These are phyloP conservation scores for Rugiboletus extremiorientalis DNA, from an alignment of 1,284 basidiomycete species.

Conservation along the genomic window DNA sequence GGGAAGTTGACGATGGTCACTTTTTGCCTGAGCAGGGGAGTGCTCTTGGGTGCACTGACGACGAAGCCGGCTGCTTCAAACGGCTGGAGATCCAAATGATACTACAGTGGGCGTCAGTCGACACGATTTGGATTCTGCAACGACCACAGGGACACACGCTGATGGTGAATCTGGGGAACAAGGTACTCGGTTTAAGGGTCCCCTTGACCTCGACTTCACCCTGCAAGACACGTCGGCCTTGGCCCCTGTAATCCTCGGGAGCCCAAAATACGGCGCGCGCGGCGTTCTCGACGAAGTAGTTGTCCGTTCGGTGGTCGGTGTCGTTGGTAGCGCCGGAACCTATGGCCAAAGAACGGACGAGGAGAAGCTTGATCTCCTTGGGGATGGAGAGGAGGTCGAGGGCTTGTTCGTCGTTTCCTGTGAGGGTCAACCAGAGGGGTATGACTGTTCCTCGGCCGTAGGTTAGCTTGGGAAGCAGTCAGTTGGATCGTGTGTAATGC, in stretches of 20 bases:
- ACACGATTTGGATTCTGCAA: not conserved
- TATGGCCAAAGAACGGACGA: conserved; percentile 42
- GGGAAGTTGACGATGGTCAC: conserved; percentile 46
- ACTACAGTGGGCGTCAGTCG: conserved; percentile 34
- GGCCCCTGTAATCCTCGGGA: conserved; percentile 30
- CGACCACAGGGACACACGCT: conserved; percentile 34
- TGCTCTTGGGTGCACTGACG: conserved; percentile 20
- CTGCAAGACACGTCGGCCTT: conserved; percentile 38
- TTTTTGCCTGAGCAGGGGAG: conserved; percentile 41
- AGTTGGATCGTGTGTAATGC: not conserved
- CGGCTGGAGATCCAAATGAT: conserved; percentile 45
- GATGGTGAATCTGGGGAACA: conserved; percentile 52
- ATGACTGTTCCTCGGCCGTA: conserved; percentile 51
- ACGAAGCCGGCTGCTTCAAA: conserved; percentile 48
- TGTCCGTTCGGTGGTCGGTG: conserved; percentile 39
- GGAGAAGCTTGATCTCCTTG: conserved; percentile 34
- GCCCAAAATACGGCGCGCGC: conserved; percentile 53
- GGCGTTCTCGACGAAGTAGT: conserved; percentile 43
- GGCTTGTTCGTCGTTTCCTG: conserved; percentile 45
- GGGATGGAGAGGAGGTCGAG: conserved; percentile 49
- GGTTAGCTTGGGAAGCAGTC: conserved; percentile 37
- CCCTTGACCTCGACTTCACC: conserved; percentile 54
- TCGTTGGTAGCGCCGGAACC: conserved; percentile 46
- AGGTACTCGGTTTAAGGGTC: conserved; percentile 49
- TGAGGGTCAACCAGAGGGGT: conserved; percentile 47